phyloP scores from a whole-genome alignment of 805 yeast species.

The Yarrowia phangngaensis region DNA sequence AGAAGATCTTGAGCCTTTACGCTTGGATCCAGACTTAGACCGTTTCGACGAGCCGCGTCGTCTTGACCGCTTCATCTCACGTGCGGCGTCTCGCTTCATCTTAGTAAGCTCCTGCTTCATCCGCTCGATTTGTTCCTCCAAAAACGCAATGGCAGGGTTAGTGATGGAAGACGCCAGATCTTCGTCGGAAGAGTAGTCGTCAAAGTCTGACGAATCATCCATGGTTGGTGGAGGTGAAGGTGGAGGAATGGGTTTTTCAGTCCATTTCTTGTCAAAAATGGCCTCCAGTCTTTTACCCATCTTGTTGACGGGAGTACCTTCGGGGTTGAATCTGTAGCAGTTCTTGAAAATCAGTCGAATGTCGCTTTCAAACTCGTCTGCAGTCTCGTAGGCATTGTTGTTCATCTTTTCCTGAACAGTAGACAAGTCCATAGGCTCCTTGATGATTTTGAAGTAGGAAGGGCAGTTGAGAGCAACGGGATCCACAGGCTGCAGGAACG shows the following conservation, averaged over 20 bases:
- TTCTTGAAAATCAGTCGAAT: conserved; percentile 78
- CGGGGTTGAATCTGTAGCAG: conserved; percentile 91
- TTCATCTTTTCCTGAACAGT: conserved; percentile 75
- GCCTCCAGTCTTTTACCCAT: conserved; percentile 93
- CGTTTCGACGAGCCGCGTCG: conserved; percentile 51
- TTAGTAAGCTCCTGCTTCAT: conserved; percentile 81
- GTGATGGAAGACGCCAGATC: conserved; percentile 54
- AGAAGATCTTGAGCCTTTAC: conserved; percentile 26
- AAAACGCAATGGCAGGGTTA: conserved; percentile 83
- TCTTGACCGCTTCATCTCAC: conserved; percentile 27
- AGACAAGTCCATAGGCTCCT: conserved; percentile 92
- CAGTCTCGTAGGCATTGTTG: conserved; percentile 83
- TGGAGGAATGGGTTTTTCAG: conserved; percentile 70
- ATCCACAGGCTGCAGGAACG: conserved; percentile 91
- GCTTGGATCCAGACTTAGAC: conserved; percentile 28
- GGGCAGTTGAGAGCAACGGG: conserved; percentile 93
- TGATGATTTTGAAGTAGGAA: conserved; percentile 77
- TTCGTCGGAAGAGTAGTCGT: conserved; percentile 40
- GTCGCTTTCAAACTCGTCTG: conserved; percentile 82
- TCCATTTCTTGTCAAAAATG: conserved; percentile 83
- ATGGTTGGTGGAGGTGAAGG: conserved; percentile 52
- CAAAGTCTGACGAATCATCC: conserved; percentile 45
- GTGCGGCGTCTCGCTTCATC: conserved; percentile 56
- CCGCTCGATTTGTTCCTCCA: conserved; percentile 80
- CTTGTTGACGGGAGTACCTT: conserved; percentile 91